Evolutionary conservation across 805 yeast species (phyloP).

Genomic region (Yamadazyma phyllophila): DNA sequence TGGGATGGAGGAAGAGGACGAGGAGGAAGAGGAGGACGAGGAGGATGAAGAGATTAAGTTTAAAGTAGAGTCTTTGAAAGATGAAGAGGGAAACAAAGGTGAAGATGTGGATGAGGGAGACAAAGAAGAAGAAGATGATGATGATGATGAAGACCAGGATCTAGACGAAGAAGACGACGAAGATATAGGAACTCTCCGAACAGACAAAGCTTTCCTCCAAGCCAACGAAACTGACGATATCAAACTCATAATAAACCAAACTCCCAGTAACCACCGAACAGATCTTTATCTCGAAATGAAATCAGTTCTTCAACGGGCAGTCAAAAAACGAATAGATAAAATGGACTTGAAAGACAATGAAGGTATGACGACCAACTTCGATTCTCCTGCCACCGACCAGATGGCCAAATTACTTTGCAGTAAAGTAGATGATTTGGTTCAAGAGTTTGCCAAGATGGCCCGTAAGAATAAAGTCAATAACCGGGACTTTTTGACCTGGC

Average conservation of each 20-base stretch:
- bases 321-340: conserved; percentile 3
- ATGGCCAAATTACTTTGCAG: conserved; percentile 7
- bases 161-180: conserved; percentile 15
- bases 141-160: conserved; percentile 14
- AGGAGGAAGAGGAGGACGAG: neutral
- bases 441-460: conserved; percentile 5
- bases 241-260: conserved; percentile 5
- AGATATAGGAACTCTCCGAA: conserved; percentile 3
- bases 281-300: conserved; percentile 14
- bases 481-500: conserved; percentile 24
- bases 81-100: neutral
- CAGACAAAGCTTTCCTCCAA: neutral
- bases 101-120: neutral
- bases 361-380: conserved; percentile 4
- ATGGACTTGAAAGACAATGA: conserved; percentile 2
- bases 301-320: conserved; percentile 10
- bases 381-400: neutral
- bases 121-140: conserved; percentile 10
- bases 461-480: conserved; percentile 10
- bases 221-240: neutral
- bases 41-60: too few species aligned
- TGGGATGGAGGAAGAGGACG: neutral
- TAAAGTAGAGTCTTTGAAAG: neutral
- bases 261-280: conserved; percentile 8
- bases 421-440: conserved; percentile 6